phyloP scores from a whole-genome alignment of 208 protist genomes.

The Crithidia acanthocephali region DNA sequence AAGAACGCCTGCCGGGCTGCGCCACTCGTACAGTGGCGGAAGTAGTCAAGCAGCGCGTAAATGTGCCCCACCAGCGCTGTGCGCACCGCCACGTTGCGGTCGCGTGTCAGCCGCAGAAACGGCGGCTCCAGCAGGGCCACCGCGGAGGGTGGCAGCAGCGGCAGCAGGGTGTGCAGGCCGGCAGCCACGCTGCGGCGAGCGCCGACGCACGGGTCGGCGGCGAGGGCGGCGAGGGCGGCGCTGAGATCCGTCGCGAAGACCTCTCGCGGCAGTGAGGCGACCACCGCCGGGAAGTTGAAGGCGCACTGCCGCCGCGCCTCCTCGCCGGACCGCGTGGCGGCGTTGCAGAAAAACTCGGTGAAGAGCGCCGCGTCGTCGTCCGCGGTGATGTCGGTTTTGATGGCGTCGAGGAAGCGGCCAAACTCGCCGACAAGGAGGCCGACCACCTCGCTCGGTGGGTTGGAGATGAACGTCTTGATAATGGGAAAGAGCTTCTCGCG shows the following conservation, averaged over 20 bases:
- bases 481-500: constrained; percentile 88
- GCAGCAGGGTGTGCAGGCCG: constrained; percentile 87
- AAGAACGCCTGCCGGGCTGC: constrained; percentile 60
- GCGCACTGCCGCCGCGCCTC: constrained; percentile 79
- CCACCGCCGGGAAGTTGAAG: constrained; percentile 91
- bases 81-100: constrained; percentile 61
- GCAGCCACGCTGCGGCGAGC: constrained; percentile 76
- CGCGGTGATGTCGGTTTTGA: constrained; percentile 82
- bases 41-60: constrained; percentile 70
- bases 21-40: constrained; percentile 47
- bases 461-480: constrained; percentile 85
- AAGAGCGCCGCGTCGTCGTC: constrained; percentile 87
- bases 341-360: constrained; percentile 76
- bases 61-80: constrained; percentile 62
- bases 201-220: constrained; percentile 53
- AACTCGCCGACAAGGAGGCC: constrained; percentile 86
- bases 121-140: constrained; percentile 63
- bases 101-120: constrained; percentile 70
- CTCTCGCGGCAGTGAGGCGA: constrained; percentile 73
- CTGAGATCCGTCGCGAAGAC: constrained; percentile 75
- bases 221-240: constrained; percentile 61
- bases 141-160: constrained; percentile 64
- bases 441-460: constrained; percentile 84
- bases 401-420: constrained; percentile 85
- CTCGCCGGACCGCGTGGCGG: constrained; percentile 61